Conservation (phyloP, 2,329 filamentous ascomycete species). For the Xenoacremonium recifei region DNA sequence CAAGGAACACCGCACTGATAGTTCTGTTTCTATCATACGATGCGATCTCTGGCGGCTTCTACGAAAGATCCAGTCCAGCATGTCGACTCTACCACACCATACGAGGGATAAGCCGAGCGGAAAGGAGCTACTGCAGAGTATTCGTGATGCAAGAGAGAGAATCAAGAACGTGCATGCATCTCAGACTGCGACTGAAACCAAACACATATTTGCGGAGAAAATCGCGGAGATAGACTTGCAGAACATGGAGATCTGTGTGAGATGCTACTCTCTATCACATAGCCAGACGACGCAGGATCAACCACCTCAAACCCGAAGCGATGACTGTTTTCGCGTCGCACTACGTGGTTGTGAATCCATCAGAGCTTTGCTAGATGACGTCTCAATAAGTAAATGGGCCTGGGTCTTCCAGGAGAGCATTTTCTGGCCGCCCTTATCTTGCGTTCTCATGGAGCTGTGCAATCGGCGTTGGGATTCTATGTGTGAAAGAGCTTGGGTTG, state of each 20-base stretch:
- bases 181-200: background rate
- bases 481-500: background rate
- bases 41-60: background rate
- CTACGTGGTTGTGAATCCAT: background rate
- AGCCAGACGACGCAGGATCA: background rate
- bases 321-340: background rate
- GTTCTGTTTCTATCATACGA: background rate
- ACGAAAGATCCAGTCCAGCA: background rate
- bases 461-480: background rate
- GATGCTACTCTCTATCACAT: background rate
- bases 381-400: background rate
- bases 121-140: background rate
- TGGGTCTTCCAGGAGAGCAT: background rate
- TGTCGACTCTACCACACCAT: background rate
- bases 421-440: background rate
- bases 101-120: background rate
- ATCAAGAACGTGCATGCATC: background rate
- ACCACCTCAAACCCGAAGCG: background rate
- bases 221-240: background rate
- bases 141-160: background rate
- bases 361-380: background rate
- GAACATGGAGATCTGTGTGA: background rate
- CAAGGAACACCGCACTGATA: background rate
- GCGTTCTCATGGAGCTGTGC: background rate
- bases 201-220: no score